Base-by-base conservation (phyloP, 139 green algal genomes). In the Pedinophyceae sp. region DNA sequence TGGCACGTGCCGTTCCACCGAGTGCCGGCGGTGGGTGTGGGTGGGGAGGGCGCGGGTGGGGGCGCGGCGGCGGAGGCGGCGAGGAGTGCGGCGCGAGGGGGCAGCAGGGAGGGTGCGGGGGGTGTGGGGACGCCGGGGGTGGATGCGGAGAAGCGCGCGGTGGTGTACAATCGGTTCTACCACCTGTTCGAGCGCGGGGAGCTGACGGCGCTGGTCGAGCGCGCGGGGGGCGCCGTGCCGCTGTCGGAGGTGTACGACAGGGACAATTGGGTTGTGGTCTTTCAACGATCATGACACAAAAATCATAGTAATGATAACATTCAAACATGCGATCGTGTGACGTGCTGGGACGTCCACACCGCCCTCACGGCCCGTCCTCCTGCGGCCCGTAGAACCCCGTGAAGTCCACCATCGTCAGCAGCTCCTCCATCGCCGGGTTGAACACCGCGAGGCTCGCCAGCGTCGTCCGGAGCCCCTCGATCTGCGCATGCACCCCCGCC, bases 161-260 rank as follows among this genome's bases (percentile, higher is more conserved):
- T 96, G 0, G 79, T 94, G 54, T 93, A 87, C 64, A 73, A 93
- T 58, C 70, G 92, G 4, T 99, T 93, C 66, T 99, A 97, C 70
- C 91, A 99, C 68, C 68, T 97, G 22, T 99, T 89, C 75, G 69
- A 68, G 17, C 26, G 62, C 23, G 79, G 71, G 15, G 87, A 96
- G 68, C 70, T 96, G 47, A 65, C 80, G 25, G 50, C 10, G 27
- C 65, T 93, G 63, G 78, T 83, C 20, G 27, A 30, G 45, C 20
- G 50, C 4, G 48, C 85, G 54, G 39, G 50, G 13, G 67, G 64
- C 0, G 64, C 62, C 1, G 3, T 27, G 0, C 39, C 89, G 15
- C 52, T 72, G n/a, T 66, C 78, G 6, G 43, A 38, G 0, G 88
- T 89, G 30, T 94, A 83, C 60, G 87, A 94, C 64, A 76, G 70